Evolutionary conservation across 805 yeast genomes (phyloP), one percentile per base, ranked within the genome.

Genomic region (Metschnikowia reukaufii): DNA sequence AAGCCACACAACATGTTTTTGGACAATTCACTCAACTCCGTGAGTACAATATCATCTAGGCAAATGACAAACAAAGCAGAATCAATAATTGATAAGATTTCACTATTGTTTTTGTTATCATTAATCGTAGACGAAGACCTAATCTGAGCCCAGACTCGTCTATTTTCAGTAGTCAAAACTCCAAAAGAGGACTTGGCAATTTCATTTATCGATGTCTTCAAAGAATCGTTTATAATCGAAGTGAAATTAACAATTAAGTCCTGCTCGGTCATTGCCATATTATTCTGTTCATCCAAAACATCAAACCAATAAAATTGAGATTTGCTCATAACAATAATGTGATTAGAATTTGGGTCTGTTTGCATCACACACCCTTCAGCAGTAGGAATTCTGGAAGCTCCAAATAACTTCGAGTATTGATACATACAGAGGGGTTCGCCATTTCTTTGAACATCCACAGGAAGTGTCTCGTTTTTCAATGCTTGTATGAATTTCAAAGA

Each of bases 261-360:
- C 45, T 78, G 81, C 60, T 88, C 92, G 1, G 84, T 75, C 61
- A 90, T 72, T 39, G 89, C 76, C 51, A 90, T 73, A 60, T 87
- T 83, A 62, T 86, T 81, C 52, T 82, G 69, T 40, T 75, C 74
- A 65, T 89, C 95, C 57, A 90, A 70, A 1, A 90, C 97, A 62
- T 90, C 96, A 63, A 90, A 90, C 96, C 97, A 90, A 68, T 90
- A 90, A 65, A 89, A 88, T 65, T 90, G 96, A 2, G 96, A 86
- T 59, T 86, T 83, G 51, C 88, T 83, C 63, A 88, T 69, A 13
- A 90, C 91, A 8, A 89, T 84, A 31, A 90, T 81, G 64, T 90
- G 97, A 58, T 82, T 86, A 1, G 94, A 82, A 8, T 81, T 72
- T 6, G 75, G 62, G 64, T 88, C 96, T 1, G 88, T 79, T 65